Evolutionary conservation across 805 yeast species (phyloP), one percentile per base, ranked within the genome.

Genomic region (Candida anglica): DNA sequence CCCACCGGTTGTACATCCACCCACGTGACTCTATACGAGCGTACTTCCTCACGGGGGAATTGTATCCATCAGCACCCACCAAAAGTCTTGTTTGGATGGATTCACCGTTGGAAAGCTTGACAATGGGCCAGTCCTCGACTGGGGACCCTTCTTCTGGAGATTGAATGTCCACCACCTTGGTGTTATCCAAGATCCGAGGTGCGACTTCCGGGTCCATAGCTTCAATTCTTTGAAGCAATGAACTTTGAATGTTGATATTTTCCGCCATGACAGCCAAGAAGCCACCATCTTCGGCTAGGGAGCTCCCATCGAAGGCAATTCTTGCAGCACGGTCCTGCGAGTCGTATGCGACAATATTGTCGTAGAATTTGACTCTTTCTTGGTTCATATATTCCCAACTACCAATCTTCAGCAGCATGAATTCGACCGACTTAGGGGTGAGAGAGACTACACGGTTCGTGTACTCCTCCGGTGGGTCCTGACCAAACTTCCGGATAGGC

Each of bases 11-110:
- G 59, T 93, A 93, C 32, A 75, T 75, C 98, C 98, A 93, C 11
- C 98, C 98, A 30, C 95, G 72, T 2, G 94, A 77, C 51, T 79
- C 81, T 36, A 93, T 88, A 2, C 75, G 79, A 0, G 97, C 82
- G 50, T 73, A 89, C 42, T 73, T 70, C 30, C 97, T 73, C 5
- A 85, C 98, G 0, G 97, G 96, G 1, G 97, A 88, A 56, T 88
- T 86, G 56, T 79, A 87, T 1, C 98, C 98, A 56, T 93, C 98
- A 25, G 96, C 95, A 6, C 98, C 98, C 11, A 93, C 77, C 15
- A 89, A 64, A n/a, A 89, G 66, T 35, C 96, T 69, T 0, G 95
- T 73, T 48, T 75, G 74, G 32, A 81, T 66, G 9, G 51, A 43
- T 10, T 74, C 73, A 1, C 96, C 97, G 41, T 73, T 74, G 10